phyloP scores from a whole-genome alignment of 768 basidiomycete genomes.

The Hortiboletus campestris region DNA sequence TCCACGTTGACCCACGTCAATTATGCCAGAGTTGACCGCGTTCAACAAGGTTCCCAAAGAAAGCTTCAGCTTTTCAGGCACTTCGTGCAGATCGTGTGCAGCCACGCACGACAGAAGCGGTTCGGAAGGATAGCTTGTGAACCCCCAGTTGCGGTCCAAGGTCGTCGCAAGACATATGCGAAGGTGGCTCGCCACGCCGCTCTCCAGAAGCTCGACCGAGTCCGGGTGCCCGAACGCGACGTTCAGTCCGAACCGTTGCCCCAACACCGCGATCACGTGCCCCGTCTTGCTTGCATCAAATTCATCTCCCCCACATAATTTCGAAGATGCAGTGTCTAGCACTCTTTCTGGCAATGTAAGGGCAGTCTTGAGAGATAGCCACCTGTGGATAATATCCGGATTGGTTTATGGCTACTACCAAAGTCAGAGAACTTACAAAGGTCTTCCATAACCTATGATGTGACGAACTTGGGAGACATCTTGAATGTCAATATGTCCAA shows the following conservation, averaged over 20 bases:
- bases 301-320: background rate
- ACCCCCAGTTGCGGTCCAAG: conserved; percentile 8
- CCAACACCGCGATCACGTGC: conserved; percentile 1
- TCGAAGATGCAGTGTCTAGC: background rate
- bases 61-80: background rate
- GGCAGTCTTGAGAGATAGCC: conserved; percentile 3
- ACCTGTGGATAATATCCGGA: background rate
- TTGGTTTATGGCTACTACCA: background rate
- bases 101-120: conserved; percentile 14
- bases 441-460: background rate
- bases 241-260: conserved; percentile 4
- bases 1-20: conserved; percentile 4
- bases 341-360: background rate
- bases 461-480: background rate
- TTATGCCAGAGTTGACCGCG: conserved; percentile 5
- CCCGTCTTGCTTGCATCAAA: background rate
- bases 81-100: background rate
- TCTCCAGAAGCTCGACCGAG: conserved; percentile 1
- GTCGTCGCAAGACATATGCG: conserved; percentile 8
- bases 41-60: background rate
- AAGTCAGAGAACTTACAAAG: background rate
- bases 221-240: conserved; percentile 2
- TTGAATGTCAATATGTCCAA: background rate
- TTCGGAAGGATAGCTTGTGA: conserved; percentile 18
- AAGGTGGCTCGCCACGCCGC: conserved; percentile 11